Percentiles rank a stretch among this genome's conserved stretches.
These are phyloP conservation scores for Gonapodya prolifera DNA, from an alignment of 192 early-diverging fungal species.

Conservation along the genomic window DNA sequence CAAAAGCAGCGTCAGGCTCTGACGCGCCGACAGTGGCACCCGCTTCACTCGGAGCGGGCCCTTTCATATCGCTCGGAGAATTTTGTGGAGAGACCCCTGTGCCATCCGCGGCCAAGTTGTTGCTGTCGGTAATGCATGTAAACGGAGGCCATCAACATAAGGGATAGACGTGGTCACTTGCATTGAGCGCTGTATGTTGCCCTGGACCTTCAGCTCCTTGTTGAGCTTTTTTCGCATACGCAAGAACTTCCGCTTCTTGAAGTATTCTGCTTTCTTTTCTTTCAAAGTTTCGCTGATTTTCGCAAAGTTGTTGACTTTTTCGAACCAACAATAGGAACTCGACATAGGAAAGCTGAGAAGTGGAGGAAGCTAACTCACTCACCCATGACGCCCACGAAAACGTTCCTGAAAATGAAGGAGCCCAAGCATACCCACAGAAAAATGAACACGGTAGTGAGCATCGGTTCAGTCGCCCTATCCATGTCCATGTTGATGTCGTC, in stretches of 20 bases:
- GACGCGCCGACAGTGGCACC: neutral
- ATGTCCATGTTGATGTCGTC: conserved; percentile 22
- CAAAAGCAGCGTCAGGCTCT: neutral
- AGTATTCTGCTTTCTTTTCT: conserved; percentile 16
- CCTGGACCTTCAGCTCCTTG: conserved; percentile 23
- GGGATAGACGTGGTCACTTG: conserved; percentile 2
- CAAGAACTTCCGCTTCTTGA: conserved; percentile 21
- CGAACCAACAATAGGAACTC: neutral
- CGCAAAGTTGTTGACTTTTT: conserved; percentile 28
- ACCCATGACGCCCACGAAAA: conserved; percentile 36
- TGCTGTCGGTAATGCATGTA: no score
- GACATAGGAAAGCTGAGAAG: no score
- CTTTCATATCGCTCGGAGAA: neutral
- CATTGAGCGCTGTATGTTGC: conserved; percentile 15
- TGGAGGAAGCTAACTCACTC: no score
- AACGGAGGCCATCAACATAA: no score
- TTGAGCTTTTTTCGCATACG: conserved; percentile 24
- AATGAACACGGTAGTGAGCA: conserved; percentile 19
- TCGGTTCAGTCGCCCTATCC: conserved; percentile 13
- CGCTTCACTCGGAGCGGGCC: neutral
- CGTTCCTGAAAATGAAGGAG: conserved; percentile 32
- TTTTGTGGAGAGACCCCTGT: neutral
- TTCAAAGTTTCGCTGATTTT: conserved; percentile 21
- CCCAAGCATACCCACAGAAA: conserved; percentile 30
- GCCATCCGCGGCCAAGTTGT: no score